Evolutionary conservation across 306 rosid species (phyloP), one percentile per base, ranked within the genome.

Genomic region (Prunus mongolica): DNA sequence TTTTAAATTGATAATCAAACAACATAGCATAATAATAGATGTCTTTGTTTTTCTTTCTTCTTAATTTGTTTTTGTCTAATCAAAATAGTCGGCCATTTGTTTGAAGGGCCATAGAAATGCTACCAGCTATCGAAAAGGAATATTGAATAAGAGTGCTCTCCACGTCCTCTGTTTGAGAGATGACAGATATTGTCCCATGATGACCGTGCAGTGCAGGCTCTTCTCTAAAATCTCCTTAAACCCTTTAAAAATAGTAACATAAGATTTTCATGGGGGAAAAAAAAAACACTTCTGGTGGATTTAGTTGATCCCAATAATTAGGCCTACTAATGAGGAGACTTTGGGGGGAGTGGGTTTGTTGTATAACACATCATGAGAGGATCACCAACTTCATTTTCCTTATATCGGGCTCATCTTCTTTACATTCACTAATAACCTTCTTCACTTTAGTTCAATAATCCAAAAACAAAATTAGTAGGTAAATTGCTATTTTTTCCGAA

Each of bases 361-460:
- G 85, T 78, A 80, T 85, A 87, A 83, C 72, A 62, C 76, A 79
- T 73, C 79, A 69, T 52, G 83, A 82, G 81, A 75, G 74, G 63
- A 66, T 86, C 86, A 89, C 92, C 92, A 77, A 83, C 92, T 80
- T 80, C 88, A 45, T 82, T 81, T 25, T 58, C 75, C 86, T 73
- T n/a, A 45, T 67, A 71, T 47, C 34, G 67, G 79, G 86, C 82
- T 84, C 91, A 90, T 80, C 83, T 65, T 71, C 92, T 84, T 87
- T 87, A 73, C 86, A 79, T 83, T 86, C 79, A 25, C 41, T 27
- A 70, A 22, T 25, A 13, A 60, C 25, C 38, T 25, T 25, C 34
- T 60, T 60, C 32, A 20, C 32, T 52, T 71, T 20, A 41, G 38
- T 71, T 11, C 63, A 70, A 1, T 12, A 34, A 32, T 54, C 51